These are phyloP conservation scores for Macrotyloma uniflorum DNA, from an alignment of 306 rosid genomes.

Conservation along the genomic window DNA sequence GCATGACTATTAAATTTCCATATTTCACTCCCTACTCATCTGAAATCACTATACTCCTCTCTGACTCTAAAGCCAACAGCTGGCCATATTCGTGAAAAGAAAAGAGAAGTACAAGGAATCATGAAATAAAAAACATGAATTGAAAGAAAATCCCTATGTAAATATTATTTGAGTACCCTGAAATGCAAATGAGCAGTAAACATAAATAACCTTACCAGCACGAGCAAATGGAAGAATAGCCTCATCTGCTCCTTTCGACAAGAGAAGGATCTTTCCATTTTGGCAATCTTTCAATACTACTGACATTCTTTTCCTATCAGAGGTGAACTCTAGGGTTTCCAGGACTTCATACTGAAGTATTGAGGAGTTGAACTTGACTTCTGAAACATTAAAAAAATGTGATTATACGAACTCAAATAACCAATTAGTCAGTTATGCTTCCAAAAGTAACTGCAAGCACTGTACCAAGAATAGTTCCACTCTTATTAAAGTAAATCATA, in stretches of 20 bases:
- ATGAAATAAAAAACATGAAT: constrained; percentile 19
- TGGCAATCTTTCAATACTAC: constrained; percentile 83
- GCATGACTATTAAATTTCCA: constrained; percentile 4
- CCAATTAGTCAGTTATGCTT: constrained; percentile 25
- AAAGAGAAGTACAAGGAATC: constrained; percentile 8
- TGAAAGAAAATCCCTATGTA: constrained; percentile 11
- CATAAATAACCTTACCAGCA: constrained; percentile 55
- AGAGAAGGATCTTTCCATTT: constrained; percentile 82
- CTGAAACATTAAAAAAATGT: constrained; percentile 59
- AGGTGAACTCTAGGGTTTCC: constrained; percentile 94
- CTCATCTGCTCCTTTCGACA: constrained; percentile 98
- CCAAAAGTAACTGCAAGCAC: constrained; percentile 36
- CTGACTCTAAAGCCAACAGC: constrained; percentile 22
- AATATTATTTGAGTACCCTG: constrained; percentile 29
- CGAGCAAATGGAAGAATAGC: constrained; percentile 82
- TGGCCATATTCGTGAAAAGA: background rate
- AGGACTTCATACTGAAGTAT: constrained; percentile 76
- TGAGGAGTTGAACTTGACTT: constrained; percentile 76
- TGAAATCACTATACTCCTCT: constrained; percentile 19
- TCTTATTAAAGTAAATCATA: constrained; percentile 83
- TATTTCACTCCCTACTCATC: constrained; percentile 1
- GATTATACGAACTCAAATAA: constrained; percentile 36
- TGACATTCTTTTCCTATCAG: constrained; percentile 99
- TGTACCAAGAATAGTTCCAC: constrained; percentile 72
- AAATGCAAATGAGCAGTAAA: constrained; percentile 24